Percentiles rank a stretch among this genome's conserved stretches.
Evolutionary conservation across 1,139 yeast genomes (phyloP).

Genomic region (Blastobotrys illinoisensis): DNA sequence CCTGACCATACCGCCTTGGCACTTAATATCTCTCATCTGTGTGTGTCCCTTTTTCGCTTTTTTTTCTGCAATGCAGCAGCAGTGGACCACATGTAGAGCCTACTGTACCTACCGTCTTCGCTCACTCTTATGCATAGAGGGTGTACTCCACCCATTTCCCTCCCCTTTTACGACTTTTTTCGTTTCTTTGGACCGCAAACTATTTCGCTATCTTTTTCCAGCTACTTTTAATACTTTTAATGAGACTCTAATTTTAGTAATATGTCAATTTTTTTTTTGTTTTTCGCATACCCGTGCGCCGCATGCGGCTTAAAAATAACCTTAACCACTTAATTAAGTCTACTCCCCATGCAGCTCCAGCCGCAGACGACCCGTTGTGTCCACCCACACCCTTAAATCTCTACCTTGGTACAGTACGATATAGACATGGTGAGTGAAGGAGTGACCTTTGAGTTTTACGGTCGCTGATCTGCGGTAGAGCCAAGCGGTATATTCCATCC

Average conservation of each 20-base stretch:
- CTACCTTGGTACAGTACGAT: too few relatives aligned
- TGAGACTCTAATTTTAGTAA: neutral
- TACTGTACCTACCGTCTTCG: neutral
- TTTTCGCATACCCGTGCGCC: too few relatives aligned
- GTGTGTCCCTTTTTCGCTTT: neutral
- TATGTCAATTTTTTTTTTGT: too few relatives aligned
- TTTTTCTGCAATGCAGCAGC: neutral
- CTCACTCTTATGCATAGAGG: neutral
- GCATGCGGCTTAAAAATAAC: neutral
- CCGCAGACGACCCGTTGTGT: too few relatives aligned
- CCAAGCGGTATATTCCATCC: slow-evolving; percentile 47
- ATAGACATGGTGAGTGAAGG: neutral
- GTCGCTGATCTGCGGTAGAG: neutral
- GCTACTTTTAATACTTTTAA: neutral
- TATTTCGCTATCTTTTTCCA: neutral
- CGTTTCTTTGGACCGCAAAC: neutral
- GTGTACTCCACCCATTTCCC: neutral
- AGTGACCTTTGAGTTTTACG: neutral
- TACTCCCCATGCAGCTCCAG: neutral
- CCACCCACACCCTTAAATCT: neutral
- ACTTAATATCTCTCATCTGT: neutral
- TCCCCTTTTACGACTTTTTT: neutral
- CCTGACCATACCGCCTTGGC: neutral
- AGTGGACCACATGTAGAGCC: neutral
- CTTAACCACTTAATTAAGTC: neutral